phyloP scores from a whole-genome alignment of 2,329 filamentous ascomycete genomes.

The Cercospora sp. region DNA sequence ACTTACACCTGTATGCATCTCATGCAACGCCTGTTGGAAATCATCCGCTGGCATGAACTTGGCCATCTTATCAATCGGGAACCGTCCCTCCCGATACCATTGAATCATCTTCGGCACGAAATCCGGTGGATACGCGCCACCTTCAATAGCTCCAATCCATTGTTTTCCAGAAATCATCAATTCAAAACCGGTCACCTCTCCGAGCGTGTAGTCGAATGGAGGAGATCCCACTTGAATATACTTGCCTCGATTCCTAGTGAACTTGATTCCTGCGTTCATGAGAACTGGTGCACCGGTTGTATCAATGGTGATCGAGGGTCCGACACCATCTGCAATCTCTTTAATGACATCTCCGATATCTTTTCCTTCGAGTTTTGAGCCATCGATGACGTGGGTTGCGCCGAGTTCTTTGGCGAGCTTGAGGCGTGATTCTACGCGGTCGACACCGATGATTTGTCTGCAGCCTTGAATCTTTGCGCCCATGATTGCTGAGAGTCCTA shows the following conservation, averaged over 20 bases:
- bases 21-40: constrained; percentile 44
- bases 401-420: constrained; percentile 45
- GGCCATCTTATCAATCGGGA: constrained; percentile 51
- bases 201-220: constrained; percentile 46
- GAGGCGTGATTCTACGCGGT: constrained; percentile 42
- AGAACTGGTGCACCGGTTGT: constrained; percentile 52
- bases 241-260: constrained; percentile 49
- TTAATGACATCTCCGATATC: constrained; percentile 41
- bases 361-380: constrained; percentile 39
- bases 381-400: constrained; percentile 44
- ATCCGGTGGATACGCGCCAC: constrained; percentile 46
- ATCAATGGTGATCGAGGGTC: constrained; percentile 52
- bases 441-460: constrained; percentile 46
- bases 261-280: constrained; percentile 47
- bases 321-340: constrained; percentile 42
- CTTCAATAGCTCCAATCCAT: constrained; percentile 53
- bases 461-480: constrained; percentile 49
- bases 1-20: constrained; percentile 42
- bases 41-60: constrained; percentile 49
- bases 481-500: constrained; percentile 52
- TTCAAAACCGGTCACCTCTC: constrained; percentile 45
- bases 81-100: constrained; percentile 51
- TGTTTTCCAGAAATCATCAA: constrained; percentile 53
- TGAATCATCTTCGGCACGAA: constrained; percentile 53
- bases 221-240: constrained; percentile 55